These are phyloP conservation scores for Pelargonium myrrhifolium DNA, from an alignment of 441 rosid genomes.

Conservation along the genomic window DNA sequence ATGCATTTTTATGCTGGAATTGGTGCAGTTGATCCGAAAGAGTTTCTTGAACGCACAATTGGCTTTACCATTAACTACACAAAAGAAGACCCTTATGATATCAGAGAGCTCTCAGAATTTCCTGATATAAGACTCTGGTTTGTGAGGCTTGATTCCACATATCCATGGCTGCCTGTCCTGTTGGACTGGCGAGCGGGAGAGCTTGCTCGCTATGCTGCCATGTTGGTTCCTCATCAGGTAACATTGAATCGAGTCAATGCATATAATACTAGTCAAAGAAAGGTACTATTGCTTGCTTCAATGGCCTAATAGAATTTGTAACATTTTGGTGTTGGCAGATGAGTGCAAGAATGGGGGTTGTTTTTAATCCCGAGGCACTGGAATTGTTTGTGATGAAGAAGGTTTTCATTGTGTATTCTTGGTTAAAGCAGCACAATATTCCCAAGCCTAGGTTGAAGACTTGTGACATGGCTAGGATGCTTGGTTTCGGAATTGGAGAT, in stretches of 20 bases:
- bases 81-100: constrained; percentile 59
- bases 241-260: neutral
- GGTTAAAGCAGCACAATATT: constrained; percentile 54
- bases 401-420: constrained; percentile 54
- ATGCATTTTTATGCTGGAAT: neutral
- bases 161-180: constrained; percentile 81
- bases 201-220: constrained; percentile 65
- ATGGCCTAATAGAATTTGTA: neutral
- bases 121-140: constrained; percentile 89
- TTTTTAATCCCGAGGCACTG: constrained; percentile 80
- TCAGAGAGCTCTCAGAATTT: constrained; percentile 68
- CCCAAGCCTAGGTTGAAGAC: constrained; percentile 69
- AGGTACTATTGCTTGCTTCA: neutral
- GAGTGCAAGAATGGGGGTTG: constrained; percentile 80
- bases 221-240: constrained; percentile 89
- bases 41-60: constrained; percentile 51
- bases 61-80: constrained; percentile 66
- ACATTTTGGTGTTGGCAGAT: constrained; percentile 34
- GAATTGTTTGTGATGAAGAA: constrained; percentile 72
- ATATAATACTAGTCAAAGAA: too few relatives aligned
- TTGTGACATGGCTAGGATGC: constrained; percentile 78
- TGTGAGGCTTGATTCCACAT: constrained; percentile 66
- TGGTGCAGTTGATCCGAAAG: constrained; percentile 46
- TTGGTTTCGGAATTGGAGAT: constrained; percentile 75
- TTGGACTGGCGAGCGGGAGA: constrained; percentile 90